Base-by-base conservation (phyloP, 2,329 filamentous ascomycete genomes). In the Fusarium cicatricum region DNA sequence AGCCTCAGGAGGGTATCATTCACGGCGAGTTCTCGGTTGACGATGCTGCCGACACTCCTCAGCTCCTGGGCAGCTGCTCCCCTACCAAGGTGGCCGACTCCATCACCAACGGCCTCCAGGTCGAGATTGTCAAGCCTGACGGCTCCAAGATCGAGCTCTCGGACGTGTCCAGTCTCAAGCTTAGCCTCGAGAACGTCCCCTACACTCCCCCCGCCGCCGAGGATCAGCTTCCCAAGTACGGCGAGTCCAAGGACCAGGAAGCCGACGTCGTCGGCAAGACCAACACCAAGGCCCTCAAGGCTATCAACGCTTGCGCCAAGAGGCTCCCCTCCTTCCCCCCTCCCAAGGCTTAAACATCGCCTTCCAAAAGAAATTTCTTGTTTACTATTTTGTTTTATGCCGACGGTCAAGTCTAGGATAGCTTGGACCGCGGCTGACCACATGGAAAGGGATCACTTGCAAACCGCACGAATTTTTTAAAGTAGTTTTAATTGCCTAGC, bases 21-120 rank as follows among this genome's bases (percentile, higher is more conserved):
- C 58, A 74, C 52, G 74, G 72, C 21, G 67, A 65, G 19, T 68
- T 76, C 32, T 74, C 80, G 41, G 74, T 81, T 43, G 75, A 77
- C 55, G 86, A 88, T 64, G 90, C 90, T 10, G 89, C 92, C 73
- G 87, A 90, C 68, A 64, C 79, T 11, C 60, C 60, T 28, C 3
- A 87, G 85, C 1, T 87, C 87, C 29, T 67, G 67, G 37, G 57
- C n/a, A 33, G 52, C 32, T 56, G 49, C 19, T 49, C 56, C 34
- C 55, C 60, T 2, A 58, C 68, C 16, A 62, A 68, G 36, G 60
- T 68, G 34, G 62, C 72, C 11, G 53, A 64, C 23, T 56, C 56
- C 7, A 64, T 75, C 48, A 54, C 65, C 23, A 53, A 51, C n/a
- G 62, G 66, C 4, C 54, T 78, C 9, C 58, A 71, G 42, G 64